phyloP scores from a whole-genome alignment of 331 rosid genomes.

The Pyrus hybrid region DNA sequence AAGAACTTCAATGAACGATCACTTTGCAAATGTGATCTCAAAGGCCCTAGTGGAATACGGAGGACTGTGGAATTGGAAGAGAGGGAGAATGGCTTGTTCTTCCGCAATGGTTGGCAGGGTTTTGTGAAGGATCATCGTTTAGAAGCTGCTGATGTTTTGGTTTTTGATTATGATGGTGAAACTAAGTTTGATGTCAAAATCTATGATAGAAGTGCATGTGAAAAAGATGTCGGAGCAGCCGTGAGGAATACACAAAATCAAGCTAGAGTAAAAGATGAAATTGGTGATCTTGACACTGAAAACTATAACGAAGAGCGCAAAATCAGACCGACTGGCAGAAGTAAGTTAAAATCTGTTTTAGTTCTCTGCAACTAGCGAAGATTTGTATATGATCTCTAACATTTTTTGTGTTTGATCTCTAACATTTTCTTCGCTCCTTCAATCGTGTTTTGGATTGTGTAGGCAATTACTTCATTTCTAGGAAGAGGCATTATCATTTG shows the following conservation, averaged over 20 bases:
- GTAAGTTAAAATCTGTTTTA: background rate
- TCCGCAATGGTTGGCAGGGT: background rate
- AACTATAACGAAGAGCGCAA: background rate
- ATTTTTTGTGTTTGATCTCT: background rate
- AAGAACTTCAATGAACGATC: background rate
- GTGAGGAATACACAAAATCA: background rate
- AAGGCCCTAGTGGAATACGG: background rate
- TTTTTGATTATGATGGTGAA: background rate
- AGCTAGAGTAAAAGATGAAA: background rate
- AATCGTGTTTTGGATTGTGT: background rate
- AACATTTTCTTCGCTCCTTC: background rate
- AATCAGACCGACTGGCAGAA: background rate
- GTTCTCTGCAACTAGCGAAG: background rate
- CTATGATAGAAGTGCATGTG: background rate
- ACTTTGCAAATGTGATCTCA: background rate
- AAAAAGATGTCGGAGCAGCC: background rate
- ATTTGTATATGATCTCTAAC: background rate
- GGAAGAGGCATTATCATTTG: background rate
- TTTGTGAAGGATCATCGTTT: background rate
- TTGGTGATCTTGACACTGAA: background rate
- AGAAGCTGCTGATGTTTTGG: background rate
- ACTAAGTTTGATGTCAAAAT: background rate
- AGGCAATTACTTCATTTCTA: background rate
- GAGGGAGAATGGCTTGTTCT: background rate
- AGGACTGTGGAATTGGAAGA: background rate